Base-by-base conservation (phyloP, 176 grass and related monocot genomes). In the Oryza longistaminata region DNA sequence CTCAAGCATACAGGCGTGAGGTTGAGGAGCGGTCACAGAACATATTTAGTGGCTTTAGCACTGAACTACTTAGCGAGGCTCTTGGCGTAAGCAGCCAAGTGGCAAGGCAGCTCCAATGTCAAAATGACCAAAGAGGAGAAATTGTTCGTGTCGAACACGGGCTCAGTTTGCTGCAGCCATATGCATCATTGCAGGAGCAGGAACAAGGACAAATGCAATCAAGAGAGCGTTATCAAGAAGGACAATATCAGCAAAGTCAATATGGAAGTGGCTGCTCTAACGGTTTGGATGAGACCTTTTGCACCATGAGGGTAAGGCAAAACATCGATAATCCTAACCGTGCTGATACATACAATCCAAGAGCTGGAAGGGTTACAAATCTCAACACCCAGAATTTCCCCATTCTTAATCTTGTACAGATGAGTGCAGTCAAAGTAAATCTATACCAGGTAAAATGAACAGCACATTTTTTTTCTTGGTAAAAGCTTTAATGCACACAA, bases 321-420 rank as follows among this genome's bases (percentile, higher is more conserved):
- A 90, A 90, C 71, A 90, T 86, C 2, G 79, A 82, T 77, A 67
- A 77, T 19, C 64, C 83, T 11, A 76, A 45, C 62, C 82, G 37
- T 8, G 83, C 83, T 40, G 88, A 86, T 64, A 33, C 68, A 61
- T 90, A 86, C 78, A 86, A 82, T 46, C 83, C 77, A 14, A 70
- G 72, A 82, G 76, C 44, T 64, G 75, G 88, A 60, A 82, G 88
- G 71, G 60, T 90, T 42, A 74, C 88, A 69, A 14, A 48, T 26
- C 48, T 86, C 24, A 86, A 90, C 31, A 86, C 70, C 60, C 83
- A 90, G 71, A 90, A 90, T 39, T 84, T 90, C 33, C 88, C 71
- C 1, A 82, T 78, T 70, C 64, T 90, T 8, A 78, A 82, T 16
- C 12, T 90, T 13, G 50, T 90, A 9, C 64, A 90, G 64, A 90